Evolutionary conservation across 306 rosid genomes (phyloP).

Genomic region (Geum urbanum): DNA sequence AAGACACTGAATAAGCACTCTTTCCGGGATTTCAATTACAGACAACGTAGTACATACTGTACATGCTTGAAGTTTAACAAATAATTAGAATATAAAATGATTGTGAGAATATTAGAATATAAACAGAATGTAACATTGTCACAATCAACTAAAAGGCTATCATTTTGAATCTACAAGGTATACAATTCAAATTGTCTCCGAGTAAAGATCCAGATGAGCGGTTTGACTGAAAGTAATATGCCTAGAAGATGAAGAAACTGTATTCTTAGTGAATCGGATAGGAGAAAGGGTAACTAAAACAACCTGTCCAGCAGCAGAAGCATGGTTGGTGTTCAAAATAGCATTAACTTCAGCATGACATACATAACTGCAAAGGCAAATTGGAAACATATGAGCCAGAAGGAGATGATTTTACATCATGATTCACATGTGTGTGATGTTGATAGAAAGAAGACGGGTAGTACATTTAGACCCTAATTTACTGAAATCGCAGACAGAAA

Average conservation of each 20-base stretch:
- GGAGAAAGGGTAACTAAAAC: slow-evolving; percentile 13
- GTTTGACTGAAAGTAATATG: not conserved
- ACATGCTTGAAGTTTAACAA: not conserved
- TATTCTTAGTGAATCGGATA: not conserved
- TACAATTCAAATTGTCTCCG: not conserved
- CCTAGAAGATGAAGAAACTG: not conserved
- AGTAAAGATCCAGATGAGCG: not conserved
- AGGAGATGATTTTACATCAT: not conserved
- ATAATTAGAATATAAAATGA: not conserved
- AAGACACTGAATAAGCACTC: slow-evolving; percentile 13
- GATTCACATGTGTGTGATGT: not conserved
- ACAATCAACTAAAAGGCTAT: not conserved
- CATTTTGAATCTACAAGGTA: not conserved
- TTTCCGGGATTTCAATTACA: slow-evolving; percentile 2
- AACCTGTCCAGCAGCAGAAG: slow-evolving; percentile 95
- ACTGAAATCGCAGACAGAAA: not conserved
- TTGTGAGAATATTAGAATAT: too few species aligned
- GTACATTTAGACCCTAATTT: not conserved
- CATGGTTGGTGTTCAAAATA: slow-evolving; percentile 87
- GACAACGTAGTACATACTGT: not conserved
- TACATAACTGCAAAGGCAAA: slow-evolving; percentile 55
- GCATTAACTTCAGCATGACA: slow-evolving; percentile 98
- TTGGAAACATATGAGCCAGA: slow-evolving; percentile 13
- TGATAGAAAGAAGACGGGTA: not conserved
- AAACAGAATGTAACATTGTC: not conserved